Base-by-base conservation (phyloP, 1,284 basidiomycete genomes). In the Cutaneotrichosporon sp. region DNA sequence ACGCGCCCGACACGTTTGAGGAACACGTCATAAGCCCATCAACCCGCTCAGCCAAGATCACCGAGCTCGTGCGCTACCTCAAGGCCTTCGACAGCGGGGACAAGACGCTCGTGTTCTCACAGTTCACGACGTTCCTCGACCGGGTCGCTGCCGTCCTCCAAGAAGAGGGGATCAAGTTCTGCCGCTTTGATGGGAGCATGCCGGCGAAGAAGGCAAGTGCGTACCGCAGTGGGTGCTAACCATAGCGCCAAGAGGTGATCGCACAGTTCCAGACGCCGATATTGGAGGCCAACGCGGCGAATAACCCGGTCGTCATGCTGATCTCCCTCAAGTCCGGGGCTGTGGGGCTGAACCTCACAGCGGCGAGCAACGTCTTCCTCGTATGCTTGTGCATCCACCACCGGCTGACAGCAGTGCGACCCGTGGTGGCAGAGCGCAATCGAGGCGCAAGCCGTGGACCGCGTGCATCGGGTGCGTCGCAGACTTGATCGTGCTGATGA, bases 361-460 rank as follows among this genome's bases (percentile, higher is more conserved):
- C 90, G 16, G 92, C 92, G 1, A 93, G 92, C 71, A 91, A 93
- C 73, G 90, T 95, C 1, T 92, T 90, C 72, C 77, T 95, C 87
- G 77, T 92, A 68, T 82, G 89, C 83, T 25, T 46, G 4, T 13
- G 22, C 14, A n/a, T 16, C n/a, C 53, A 45, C 0, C 16, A 31
- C 6, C 86, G 33, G 38, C 61, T 71, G 63, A 72, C 54, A 24
- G 29, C 52, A 59, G 72, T 76, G 74, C 47, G 92, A 95, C 76
- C 92, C 92, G 43, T 81, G 80, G 74, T 82, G 81, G 81, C 81
- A 89, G 82, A 90, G 91, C 69, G 90, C 92, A 3, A 93, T 95
- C 49, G 92, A 95, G 78, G 72, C 75, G n/a, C 90, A 95, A 73
- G 92, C 92, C 0, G 90, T 57, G 46, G 55, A 95, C 74, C 83